phyloP scores from a whole-genome alignment of 192 early-diverging fungal species.

The Physocladia obscura region DNA sequence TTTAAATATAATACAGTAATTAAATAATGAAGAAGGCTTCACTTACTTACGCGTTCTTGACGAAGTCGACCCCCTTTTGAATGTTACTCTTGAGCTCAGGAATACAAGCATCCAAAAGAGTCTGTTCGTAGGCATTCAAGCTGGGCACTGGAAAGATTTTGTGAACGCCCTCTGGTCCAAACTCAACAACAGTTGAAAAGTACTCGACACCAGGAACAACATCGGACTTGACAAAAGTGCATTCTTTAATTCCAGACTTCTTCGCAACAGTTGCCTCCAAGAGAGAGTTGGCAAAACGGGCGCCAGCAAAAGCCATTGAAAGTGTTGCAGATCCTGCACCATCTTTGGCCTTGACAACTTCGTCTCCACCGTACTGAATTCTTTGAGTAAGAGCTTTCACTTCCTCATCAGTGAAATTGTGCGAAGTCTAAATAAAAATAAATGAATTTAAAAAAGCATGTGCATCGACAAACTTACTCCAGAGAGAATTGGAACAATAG shows the following conservation, averaged over 20 bases:
- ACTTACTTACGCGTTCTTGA: conserved; percentile 40
- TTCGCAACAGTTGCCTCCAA: conserved; percentile 50
- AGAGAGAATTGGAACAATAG: conserved; percentile 64
- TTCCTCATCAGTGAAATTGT: conserved; percentile 55
- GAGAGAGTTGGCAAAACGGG: conserved; percentile 56
- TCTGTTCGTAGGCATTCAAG: conserved; percentile 54
- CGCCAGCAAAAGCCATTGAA: conserved; percentile 66
- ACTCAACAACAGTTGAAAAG: conserved; percentile 63
- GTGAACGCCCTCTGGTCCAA: conserved; percentile 55
- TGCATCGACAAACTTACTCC: conserved; percentile 39
- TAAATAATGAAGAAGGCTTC: no score
- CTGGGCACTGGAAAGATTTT: conserved; percentile 55
- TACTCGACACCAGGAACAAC: conserved; percentile 51
- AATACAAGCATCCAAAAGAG: conserved; percentile 54
- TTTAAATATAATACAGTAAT: no score
- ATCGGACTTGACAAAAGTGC: conserved; percentile 56
- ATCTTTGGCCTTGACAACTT: conserved; percentile 69
- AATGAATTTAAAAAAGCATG: not conserved
- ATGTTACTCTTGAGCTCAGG: conserved; percentile 64
- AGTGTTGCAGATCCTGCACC: conserved; percentile 63
- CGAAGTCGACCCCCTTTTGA: conserved; percentile 80
- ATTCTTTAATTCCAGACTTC: conserved; percentile 60
- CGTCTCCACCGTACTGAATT: conserved; percentile 70
- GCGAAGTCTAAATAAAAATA: conserved; percentile 29
- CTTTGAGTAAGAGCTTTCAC: conserved; percentile 56